Evolutionary conservation across 108 stramenopile genomes (phyloP), one percentile per base, ranked within the genome.

Genomic region (Nitzschia inconspicua): DNA sequence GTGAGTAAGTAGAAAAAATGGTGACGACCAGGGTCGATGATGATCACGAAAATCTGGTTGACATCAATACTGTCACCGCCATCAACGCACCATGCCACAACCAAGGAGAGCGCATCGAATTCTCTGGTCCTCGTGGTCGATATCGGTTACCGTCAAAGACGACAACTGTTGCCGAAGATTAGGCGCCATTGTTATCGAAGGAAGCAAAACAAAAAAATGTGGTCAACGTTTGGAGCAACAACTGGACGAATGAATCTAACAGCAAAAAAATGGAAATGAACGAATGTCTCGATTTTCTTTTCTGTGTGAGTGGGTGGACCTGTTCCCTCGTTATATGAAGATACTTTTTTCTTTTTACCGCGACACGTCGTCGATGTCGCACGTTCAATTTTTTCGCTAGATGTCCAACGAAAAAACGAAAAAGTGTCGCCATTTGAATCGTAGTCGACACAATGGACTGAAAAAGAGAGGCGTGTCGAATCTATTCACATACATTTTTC

Each of bases 101-200:
- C 91, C 91, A 32, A 92, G 66, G 28, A 92, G 77, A 3, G 85
- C 91, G 54, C 82, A 72, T 30, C 82, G 67, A 32, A 85, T 85
- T 43, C 68, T 68, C 28, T 63, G 24, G 27, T 63, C 56, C 22
- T 59, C 63, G 20, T 43, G 35, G 26, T n/a, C 20, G 4, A n/a
- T 26, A 3, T 44, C 34, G 29, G 22, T 30, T 25, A 57, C 43
- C 46, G n/a, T 5, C 9, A 40, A 11, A 24, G 49, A 43, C 39
- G 23, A 66, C 27, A 37, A 5, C 2, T 27, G 60, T 27, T 42
- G 57, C 35, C 23, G 42, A 44, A 64, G 50, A 32, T 64, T 72
- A 25, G 68, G 68, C 6, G 68, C 44, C 68, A 70, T 70, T 29
- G 34, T 54, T 6, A 23, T 32, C 22, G 6, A 42, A 2, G 41